Evolutionary conservation across 2,329 filamentous ascomycete species (phyloP), one percentile per base, ranked within the genome.

Genomic region (Phaeosphaeriaceae sp.): DNA sequence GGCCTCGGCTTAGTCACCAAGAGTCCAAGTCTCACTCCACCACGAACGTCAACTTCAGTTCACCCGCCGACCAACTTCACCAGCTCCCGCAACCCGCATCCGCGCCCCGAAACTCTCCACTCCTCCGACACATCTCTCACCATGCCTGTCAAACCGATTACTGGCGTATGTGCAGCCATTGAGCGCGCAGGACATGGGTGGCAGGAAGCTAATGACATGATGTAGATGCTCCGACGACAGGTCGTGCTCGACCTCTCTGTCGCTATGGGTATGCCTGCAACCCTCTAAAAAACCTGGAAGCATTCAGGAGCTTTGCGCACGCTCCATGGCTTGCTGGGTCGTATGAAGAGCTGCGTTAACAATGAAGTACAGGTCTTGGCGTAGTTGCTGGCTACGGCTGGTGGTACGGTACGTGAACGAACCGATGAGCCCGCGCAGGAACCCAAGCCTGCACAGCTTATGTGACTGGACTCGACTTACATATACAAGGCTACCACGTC

Each of bases 201-300:
- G 54, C 52, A 53, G 50, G 51, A 57, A 47, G 60, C 72, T 76
- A 72, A 76, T 65, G 57, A 67, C 59, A 60, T 63, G 56, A 51
- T 36, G 57, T 71, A 89, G 87, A 89, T 88, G 84, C 85, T 90
- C 80, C 85, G 86, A 77, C 83, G 85, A 76, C 83, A 82, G 74
- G 81, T 90, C 59, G 87, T 90, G 69, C 82, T 90, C 69, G 87
- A 90, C 78, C 80, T 90, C 71, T 86, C 85, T 72, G 86, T 88
- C 74, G 85, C 86, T 66, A 80, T 88, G 72, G 88, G 88, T 88
- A 82, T 78, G 86, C 4, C 25, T 27, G 25, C 25, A n/a, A n/a
- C n/a, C n/a, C n/a, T n/a, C n/a, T n/a, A n/a, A n/a, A n/a, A n/a
- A n/a, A n/a, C n/a, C n/a, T n/a, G n/a, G n/a, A n/a, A n/a, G n/a